Base-by-base conservation (phyloP, 257 asterid genomes). In the Agastache rugosa region DNA sequence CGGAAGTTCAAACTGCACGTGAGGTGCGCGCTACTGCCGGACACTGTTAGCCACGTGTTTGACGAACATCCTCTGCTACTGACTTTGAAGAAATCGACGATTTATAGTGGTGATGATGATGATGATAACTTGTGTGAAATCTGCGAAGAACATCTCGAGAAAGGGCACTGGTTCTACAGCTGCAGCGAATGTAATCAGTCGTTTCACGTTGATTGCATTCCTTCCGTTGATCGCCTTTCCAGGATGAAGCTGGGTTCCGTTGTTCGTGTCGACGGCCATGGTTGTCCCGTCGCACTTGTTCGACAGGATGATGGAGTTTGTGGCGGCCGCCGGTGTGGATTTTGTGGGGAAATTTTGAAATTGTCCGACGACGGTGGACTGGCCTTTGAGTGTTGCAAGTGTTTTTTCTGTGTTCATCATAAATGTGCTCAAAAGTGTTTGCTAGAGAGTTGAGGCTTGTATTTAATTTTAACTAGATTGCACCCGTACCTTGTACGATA, bases 121-220 rank as follows among this genome's bases (percentile, higher is more conserved):
- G 51, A 10, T 1, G 35, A 37, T 41, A 34, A 39, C 2, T 5
- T 8, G 11, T 64, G 70, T 11, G 70, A 64, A 35, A n/a, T 64
- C 5, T 42, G 70, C 1, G 70, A 64, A 19, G 50, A 41, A 5
- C 4, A 25, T 6, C 1, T 66, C 4, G 41, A 23, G 11, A 59
- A 14, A 27, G 23, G 3, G 9, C 53, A 3, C 7, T 64, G 70
- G 54, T 17, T 9, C 53, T 64, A 64, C 48, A 17, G 48, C 11
- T 64, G 70, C 48, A 3, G 27, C 10, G 20, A 64, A 5, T 64
- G 70, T 1, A 1, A 39, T 9, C 31, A 17, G 53, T 39, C 17
- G 27, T 64, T 64, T 11, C 70, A 64, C 48, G 47, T 64, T 41
- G 34, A 17, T 39, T 64, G 70, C 70, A 37, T 64, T 39, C 37